Evolutionary conservation across 768 basidiomycete species (phyloP).

Genomic region (Xanthoconium stramineum): DNA sequence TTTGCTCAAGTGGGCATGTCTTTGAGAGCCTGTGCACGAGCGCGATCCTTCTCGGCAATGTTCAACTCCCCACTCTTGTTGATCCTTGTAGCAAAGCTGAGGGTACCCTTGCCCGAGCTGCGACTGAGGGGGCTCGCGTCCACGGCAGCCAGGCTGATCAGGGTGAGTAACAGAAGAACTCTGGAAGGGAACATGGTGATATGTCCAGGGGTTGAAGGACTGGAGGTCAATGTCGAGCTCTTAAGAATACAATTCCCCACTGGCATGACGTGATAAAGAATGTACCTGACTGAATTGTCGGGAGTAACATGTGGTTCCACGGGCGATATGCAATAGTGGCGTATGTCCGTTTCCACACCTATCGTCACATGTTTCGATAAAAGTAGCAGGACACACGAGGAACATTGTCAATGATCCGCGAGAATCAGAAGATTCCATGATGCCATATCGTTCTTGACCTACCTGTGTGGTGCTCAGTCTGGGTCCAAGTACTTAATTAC

Average conservation of each 20-base stretch:
- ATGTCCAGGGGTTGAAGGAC: not conserved
- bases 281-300: not conserved
- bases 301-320: too few relatives aligned
- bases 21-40: not conserved
- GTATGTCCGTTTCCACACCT: too few relatives aligned
- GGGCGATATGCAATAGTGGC: too few relatives aligned
- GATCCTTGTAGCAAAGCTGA: conserved; percentile 15
- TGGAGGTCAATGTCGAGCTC: not conserved
- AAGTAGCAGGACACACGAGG: too few relatives aligned
- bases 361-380: too few relatives aligned
- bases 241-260: not conserved
- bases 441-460: too few relatives aligned
- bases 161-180: conserved; percentile 11
- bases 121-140: conserved; percentile 15
- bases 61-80: conserved; percentile 10
- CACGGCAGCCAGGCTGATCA: conserved; percentile 13
- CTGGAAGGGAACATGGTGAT: conserved; percentile 14
- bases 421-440: too few relatives aligned
- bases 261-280: not conserved
- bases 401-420: too few relatives aligned
- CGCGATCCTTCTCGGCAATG: conserved; percentile 3
- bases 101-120: conserved; percentile 9
- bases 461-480: too few relatives aligned
- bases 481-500: too few relatives aligned
- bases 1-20: conserved; percentile 26